phyloP scores from a whole-genome alignment of 2,329 filamentous ascomycete species.

The Aspergillus flavus region DNA sequence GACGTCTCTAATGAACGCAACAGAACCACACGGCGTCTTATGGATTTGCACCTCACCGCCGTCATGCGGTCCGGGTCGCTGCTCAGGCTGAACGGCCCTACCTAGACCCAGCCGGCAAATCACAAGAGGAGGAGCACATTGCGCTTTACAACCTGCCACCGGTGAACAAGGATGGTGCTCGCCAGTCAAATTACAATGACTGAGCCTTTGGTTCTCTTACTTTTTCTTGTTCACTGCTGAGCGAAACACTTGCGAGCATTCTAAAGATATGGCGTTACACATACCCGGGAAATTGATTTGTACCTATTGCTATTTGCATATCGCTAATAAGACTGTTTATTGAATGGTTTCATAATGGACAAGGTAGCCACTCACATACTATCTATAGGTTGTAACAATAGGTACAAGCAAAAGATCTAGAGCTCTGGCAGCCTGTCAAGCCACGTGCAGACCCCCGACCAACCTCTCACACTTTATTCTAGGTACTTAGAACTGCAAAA shows the following conservation, averaged over 20 bases:
- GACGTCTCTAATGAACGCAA: constrained; percentile 1
- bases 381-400: neutral
- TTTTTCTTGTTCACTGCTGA: neutral
- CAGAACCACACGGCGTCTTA: constrained; percentile 60
- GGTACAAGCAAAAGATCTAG: neutral
- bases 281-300: constrained; percentile 2
- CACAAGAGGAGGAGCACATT: constrained; percentile 58
- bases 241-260: constrained; percentile 3
- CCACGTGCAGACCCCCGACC: neutral
- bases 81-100: constrained; percentile 51
- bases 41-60: constrained; percentile 59
- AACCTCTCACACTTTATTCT: neutral
- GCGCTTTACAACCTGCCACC: constrained; percentile 51
- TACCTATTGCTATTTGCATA: neutral
- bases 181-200: constrained; percentile 62
- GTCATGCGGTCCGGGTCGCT: constrained; percentile 57
- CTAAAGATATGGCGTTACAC: constrained; percentile 6
- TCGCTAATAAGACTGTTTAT: neutral
- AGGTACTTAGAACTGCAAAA: neutral
- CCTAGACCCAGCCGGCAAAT: constrained; percentile 48
- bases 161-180: constrained; percentile 59
- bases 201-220: neutral
- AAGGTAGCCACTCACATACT: neutral
- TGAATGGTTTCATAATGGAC: neutral
- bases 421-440: neutral